A percentile compares a stretch with the other conserved stretches of the same genome.
phyloP scores from a whole-genome alignment of 805 yeast genomes.

The Spencermartinsiella europaea region DNA sequence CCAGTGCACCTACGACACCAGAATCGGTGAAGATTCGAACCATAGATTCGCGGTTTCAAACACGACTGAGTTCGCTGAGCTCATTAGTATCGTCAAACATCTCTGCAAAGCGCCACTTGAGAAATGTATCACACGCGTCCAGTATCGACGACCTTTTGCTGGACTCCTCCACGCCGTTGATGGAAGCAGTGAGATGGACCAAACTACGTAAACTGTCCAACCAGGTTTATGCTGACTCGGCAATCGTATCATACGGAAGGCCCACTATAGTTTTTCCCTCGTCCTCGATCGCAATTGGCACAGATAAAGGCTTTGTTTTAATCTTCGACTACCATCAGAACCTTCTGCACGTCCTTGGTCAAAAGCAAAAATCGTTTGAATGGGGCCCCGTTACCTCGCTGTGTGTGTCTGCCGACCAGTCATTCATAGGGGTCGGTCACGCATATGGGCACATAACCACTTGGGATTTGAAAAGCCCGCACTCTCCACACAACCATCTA shows the following conservation, averaged over 20 bases:
- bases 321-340: conserved; percentile 67
- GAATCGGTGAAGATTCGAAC: neutral
- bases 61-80: conserved; percentile 17
- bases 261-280: conserved; percentile 42
- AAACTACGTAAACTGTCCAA: conserved; percentile 39
- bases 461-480: conserved; percentile 53
- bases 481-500: conserved; percentile 29
- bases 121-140: neutral
- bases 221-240: conserved; percentile 32
- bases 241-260: conserved; percentile 43
- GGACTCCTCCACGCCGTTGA: conserved; percentile 8
- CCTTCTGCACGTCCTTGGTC: conserved; percentile 41
- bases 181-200: conserved; percentile 31
- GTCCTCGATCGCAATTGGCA: conserved; percentile 50
- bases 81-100: neutral
- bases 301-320: conserved; percentile 58
- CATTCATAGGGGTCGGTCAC: conserved; percentile 65
- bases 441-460: conserved; percentile 56
- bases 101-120: neutral
- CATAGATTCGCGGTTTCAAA: conserved; percentile 19
- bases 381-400: conserved; percentile 51
- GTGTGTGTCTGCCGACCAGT: conserved; percentile 61
- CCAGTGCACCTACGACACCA: neutral
- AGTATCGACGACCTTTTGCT: conserved; percentile 1
- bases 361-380: conserved; percentile 28